Evolutionary conservation across 176 grass and related monocot genomes (phyloP).

Genomic region (Avena sativa): DNA sequence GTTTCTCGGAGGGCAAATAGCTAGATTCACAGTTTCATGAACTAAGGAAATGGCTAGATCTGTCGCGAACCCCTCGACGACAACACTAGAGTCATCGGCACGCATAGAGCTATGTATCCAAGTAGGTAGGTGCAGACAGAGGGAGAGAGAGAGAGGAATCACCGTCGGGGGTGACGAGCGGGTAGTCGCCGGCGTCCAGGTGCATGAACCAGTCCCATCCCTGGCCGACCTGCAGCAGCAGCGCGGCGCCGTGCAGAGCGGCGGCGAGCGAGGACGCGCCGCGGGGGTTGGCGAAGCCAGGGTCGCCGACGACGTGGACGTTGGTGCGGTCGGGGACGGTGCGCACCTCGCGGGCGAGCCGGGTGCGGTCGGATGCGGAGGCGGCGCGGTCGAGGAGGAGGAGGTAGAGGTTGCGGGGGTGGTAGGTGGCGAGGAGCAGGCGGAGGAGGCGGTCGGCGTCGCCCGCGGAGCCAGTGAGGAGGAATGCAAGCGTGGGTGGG

Average conservation of each 20-base stretch:
- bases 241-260: slow-evolving; percentile 74
- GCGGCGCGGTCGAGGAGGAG: slow-evolving; percentile 88
- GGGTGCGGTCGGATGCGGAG: slow-evolving; percentile 52
- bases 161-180: slow-evolving; percentile 84
- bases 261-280: slow-evolving; percentile 76
- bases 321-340: slow-evolving; percentile 44
- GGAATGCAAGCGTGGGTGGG: slow-evolving; percentile 71
- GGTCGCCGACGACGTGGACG: slow-evolving; percentile 81
- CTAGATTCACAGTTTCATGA: not conserved
- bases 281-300: slow-evolving; percentile 74
- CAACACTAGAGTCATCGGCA: not conserved
- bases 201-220: slow-evolving; percentile 92
- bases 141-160: slow-evolving; percentile 11
- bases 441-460: slow-evolving; percentile 81
- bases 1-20: not conserved
- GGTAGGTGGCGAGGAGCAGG: slow-evolving; percentile 77
- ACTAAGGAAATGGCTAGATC: slow-evolving; percentile 33
- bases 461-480: slow-evolving; percentile 77
- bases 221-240: slow-evolving; percentile 64
- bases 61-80: not conserved
- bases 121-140: not conserved
- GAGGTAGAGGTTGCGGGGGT: slow-evolving; percentile 84
- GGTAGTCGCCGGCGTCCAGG: slow-evolving; percentile 87
- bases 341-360: slow-evolving; percentile 49
- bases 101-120: not conserved